Evolutionary conservation across 805 yeast species (phyloP), one percentile per base, ranked within the genome.

Genomic region (Wickerhamomyces alni): DNA sequence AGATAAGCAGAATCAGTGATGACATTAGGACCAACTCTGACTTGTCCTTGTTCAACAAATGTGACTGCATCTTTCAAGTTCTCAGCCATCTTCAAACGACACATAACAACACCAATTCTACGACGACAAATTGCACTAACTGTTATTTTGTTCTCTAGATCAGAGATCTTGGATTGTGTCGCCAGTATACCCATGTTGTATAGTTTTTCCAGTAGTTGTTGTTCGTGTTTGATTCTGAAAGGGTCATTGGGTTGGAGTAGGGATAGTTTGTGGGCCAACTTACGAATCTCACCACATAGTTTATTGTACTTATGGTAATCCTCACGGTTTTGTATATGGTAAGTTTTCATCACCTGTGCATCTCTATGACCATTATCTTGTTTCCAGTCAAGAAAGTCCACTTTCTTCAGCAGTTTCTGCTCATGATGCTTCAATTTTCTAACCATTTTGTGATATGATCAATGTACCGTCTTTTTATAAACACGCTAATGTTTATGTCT

Each of bases 321-420:
- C 60, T 88, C 96, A 60, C 99, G 77, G 59, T 89, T 85, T 59
- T 88, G 96, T 34, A 93, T 75, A 59, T 91, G 96, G 62, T 89
- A 93, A 39, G 86, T 82, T 52, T 94, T 75, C 95, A 93, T 93
- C 26, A 93, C 95, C 62, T 86, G 91, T n/a, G 95, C 81, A 52
- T 91, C 99, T 51, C 99, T 71, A 62, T 93, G 99, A 24, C 91
- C 87, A 40, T 83, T 81, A 60, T 93, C 99, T 54, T 87, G 95
- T 62, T 93, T 93, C 97, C 98, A 93, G 62, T 93, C 94, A 37
- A 87, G 84, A 67, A 93, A 87, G 59, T 93, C 97, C 38, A 93
- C 98, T 63, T 93, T 93, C 69, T 85, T 88, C 54, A 93, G 75
- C 54, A 93, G 77, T 65, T 88, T 89, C 72, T 86, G 83, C 75